Conservation (phyloP, 2,329 filamentous ascomycete genomes). For the Colletotrichum tropicicola region DNA sequence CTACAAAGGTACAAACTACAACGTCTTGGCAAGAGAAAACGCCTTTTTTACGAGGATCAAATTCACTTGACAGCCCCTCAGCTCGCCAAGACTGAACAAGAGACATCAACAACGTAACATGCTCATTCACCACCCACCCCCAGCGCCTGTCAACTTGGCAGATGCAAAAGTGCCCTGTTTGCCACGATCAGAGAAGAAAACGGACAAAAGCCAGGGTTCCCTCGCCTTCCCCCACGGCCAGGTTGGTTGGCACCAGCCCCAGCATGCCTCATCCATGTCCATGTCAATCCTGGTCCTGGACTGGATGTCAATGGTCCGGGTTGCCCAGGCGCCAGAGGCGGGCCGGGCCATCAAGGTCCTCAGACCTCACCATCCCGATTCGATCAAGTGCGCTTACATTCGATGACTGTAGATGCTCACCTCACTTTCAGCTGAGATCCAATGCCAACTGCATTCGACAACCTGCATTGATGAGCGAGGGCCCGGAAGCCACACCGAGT, state of each 20-base stretch:
- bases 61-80: too few relatives aligned
- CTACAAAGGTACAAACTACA: too few relatives aligned
- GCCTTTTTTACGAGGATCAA: not conserved
- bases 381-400: not conserved
- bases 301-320: not conserved
- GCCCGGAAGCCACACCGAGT: not conserved
- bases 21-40: slow-evolving; percentile 5
- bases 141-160: not conserved
- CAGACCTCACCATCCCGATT: not conserved
- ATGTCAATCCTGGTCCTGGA: not conserved
- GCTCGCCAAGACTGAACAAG: slow-evolving; percentile 5
- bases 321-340: slow-evolving; percentile 18
- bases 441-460: too few relatives aligned
- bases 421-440: too few relatives aligned
- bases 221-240: not conserved
- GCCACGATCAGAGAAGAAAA: not conserved
- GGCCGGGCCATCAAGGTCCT: slow-evolving; percentile 28
- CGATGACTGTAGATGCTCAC: too few relatives aligned
- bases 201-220: not conserved
- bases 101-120: slow-evolving; percentile 4
- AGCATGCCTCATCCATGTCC: not conserved
- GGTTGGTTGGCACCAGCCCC: not conserved
- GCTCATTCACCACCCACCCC: not conserved
- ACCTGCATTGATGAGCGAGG: not conserved
- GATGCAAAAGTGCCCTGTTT: not conserved